Percentiles rank a stretch among this genome's conserved stretches.
These are phyloP conservation scores for Asterionellopsis glacialis DNA, from an alignment of 108 stramenopile species.

Conservation along the genomic window DNA sequence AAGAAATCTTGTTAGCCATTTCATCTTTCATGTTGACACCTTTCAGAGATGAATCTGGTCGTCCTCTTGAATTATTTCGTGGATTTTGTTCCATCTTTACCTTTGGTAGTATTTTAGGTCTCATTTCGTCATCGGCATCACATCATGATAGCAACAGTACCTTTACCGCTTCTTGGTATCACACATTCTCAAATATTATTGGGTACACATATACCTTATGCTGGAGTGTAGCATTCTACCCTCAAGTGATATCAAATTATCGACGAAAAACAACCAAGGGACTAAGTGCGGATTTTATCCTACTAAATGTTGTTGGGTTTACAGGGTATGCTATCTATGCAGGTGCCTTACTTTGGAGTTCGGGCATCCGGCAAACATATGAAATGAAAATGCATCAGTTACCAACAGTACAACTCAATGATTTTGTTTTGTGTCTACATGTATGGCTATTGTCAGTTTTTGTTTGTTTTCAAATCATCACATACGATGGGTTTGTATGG, in stretches of 20 bases:
- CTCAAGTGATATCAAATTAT: slow-evolving; percentile 84
- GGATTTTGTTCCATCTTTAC: too few relatives aligned
- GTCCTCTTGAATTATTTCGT: too few relatives aligned
- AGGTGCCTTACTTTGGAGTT: slow-evolving; percentile 45
- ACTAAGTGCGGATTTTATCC: slow-evolving; percentile 57
- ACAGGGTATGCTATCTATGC: slow-evolving; percentile 66
- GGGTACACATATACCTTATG: slow-evolving; percentile 64
- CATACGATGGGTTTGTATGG: slow-evolving; percentile 33
- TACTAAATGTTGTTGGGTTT: slow-evolving; percentile 68
- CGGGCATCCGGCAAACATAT: slow-evolving; percentile 40
- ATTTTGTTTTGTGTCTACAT: slow-evolving; percentile 92
- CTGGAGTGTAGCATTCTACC: slow-evolving; percentile 83
- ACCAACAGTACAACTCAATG: slow-evolving; percentile 76
- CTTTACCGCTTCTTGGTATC: too few relatives aligned
- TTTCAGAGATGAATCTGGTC: too few relatives aligned
- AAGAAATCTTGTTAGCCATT: too few relatives aligned
- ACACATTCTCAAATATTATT: slow-evolving; percentile 2
- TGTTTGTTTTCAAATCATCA: slow-evolving; percentile 76
- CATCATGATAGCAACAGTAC: too few relatives aligned
- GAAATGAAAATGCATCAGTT: slow-evolving; percentile 36
- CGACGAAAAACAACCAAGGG: slow-evolving; percentile 53
- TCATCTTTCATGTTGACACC: too few relatives aligned
- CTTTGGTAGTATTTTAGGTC: too few relatives aligned
- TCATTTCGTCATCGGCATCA: neutral
- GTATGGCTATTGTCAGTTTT: slow-evolving; percentile 67